Base-by-base conservation (phyloP, 768 basidiomycete species). In the Clitopilus hobsonii region DNA sequence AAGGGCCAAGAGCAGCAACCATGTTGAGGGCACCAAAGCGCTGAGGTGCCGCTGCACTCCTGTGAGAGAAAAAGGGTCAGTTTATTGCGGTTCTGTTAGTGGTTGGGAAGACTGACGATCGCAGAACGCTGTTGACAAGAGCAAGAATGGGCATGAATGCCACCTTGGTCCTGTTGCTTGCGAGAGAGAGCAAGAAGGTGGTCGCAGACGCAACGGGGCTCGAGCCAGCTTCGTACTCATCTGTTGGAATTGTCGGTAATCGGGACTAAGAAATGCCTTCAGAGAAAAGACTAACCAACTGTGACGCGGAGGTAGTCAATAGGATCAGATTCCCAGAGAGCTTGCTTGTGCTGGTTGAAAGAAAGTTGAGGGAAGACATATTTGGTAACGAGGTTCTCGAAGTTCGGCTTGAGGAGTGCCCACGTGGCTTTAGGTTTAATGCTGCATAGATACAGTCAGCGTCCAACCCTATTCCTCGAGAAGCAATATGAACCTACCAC, bases 391-490 rank as follows among this genome's bases (percentile, higher is more conserved):
- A 95, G 80, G 2, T 72, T 82, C 65, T 89, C 78, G 30, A 89
- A 82, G 62, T 92, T 93, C 20, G 92, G 92, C 69, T 94, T 94
- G 65, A 96, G 80, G 30, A 91, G 77, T 2, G 76, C 71, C 92
- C 93, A 95, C 4, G 91, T 96, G n/a, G 90, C 82, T 64, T 91
- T 93, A 13, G 94, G 94, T 72, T 95, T 95, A 61, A 96, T 83
- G 61, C 93, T 95, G 51, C 6, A 54, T 50, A 27, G 54, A 50
- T 22, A 56, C 26, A 48, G 48, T 52, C 14, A 56, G 52, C 8
- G 18, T 26, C 4, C 29, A 27, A 48, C 5, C 32, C 16, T 14
- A 26, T 24, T 13, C 2, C 14, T 20, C 41, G 16, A 8, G 6
- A 41, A 2, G 14, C 25, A 56, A 50, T 50, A 7, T 49, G 48